Percentiles rank a stretch among this genome's conserved stretches.
Evolutionary conservation across 2,329 filamentous ascomycete genomes (phyloP).

Genomic region (Albophoma yamanashiensis): DNA sequence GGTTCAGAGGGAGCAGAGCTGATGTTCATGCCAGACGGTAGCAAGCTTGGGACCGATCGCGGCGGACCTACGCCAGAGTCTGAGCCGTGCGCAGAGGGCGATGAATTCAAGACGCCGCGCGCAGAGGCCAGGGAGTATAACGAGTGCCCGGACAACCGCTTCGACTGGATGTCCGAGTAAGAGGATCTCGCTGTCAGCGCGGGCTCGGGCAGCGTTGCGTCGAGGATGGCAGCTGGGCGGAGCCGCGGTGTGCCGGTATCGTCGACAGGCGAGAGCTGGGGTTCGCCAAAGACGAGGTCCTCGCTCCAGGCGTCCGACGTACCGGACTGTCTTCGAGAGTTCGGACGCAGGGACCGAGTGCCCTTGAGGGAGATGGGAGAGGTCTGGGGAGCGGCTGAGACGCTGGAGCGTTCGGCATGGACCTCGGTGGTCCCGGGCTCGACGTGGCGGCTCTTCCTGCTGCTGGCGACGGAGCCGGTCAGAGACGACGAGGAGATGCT

Average conservation of each 20-base stretch:
- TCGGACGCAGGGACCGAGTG: conserved; percentile 28
- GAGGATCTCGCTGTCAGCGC: conserved; percentile 35
- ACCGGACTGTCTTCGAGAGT: conserved; percentile 31
- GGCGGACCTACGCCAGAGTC: conserved; percentile 30
- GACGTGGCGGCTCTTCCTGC: conserved; percentile 47
- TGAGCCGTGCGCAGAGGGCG: conserved; percentile 41
- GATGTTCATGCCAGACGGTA: conserved; percentile 32
- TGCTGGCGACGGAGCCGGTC: conserved; percentile 21
- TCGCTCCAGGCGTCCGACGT: conserved; percentile 30
- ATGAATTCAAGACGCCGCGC: conserved; percentile 36
- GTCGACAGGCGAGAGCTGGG: conserved; percentile 33
- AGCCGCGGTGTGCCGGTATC: conserved; percentile 38
- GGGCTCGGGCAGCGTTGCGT: conserved; percentile 32
- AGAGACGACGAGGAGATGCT: conserved; percentile 35
- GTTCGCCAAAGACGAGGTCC: conserved; percentile 22
- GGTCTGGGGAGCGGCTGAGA: conserved; percentile 51
- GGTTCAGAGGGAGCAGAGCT: conserved; percentile 37
- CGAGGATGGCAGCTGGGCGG: conserved; percentile 19
- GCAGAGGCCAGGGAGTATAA: conserved; percentile 59
- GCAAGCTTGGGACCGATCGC: conserved; percentile 33
- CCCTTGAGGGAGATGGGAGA: conserved; percentile 28
- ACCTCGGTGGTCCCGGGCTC: conserved; percentile 48
- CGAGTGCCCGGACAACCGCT: conserved; percentile 64
- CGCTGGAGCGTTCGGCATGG: conserved; percentile 47
- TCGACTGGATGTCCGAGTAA: conserved; percentile 41